A percentile compares a stretch with the other conserved stretches of the same genome.
phyloP scores from a whole-genome alignment of 371 early-diverging fungal genomes.

The Mucor indicus region DNA sequence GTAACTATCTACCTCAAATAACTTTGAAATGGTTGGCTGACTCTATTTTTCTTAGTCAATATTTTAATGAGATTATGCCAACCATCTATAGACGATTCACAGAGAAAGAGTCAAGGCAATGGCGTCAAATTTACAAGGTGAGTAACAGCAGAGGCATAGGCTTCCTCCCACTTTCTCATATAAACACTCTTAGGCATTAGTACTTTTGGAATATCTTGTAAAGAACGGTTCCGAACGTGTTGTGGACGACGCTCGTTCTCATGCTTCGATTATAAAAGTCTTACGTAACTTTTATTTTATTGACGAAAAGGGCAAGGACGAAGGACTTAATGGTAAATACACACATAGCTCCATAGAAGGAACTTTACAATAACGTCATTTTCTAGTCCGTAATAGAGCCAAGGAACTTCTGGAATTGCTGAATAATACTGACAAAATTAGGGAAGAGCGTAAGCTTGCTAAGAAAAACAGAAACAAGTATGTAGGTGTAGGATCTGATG shows the following conservation, averaged over 20 bases:
- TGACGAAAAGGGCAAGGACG: slow-evolving; percentile 94
- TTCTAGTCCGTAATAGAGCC: slow-evolving; percentile 82
- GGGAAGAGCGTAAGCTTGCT: slow-evolving; percentile 85
- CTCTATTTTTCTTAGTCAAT: slow-evolving; percentile 51
- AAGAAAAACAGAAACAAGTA: slow-evolving; percentile 87
- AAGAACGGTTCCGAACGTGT: slow-evolving; percentile 95
- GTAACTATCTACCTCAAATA: slow-evolving; percentile 38
- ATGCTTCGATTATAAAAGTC: slow-evolving; percentile 82
- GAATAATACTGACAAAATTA: slow-evolving; percentile 72
- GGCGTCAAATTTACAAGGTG: slow-evolving; percentile 96
- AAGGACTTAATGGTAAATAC: slow-evolving; percentile 87
- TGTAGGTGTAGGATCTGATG: slow-evolving; percentile 66
- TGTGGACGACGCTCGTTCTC: slow-evolving; percentile 81
- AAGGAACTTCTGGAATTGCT: slow-evolving; percentile 86
- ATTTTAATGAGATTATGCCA: slow-evolving; percentile 93
- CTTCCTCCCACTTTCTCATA: background rate
- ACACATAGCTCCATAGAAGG: no score
- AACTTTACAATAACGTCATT: no score
- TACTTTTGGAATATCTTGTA: slow-evolving; percentile 88
- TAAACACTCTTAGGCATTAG: slow-evolving; percentile 61
- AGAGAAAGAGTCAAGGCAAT: slow-evolving; percentile 80
- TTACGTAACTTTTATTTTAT: slow-evolving; percentile 79
- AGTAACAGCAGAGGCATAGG: background rate
- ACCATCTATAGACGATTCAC: slow-evolving; percentile 85
- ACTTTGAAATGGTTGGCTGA: background rate